These are phyloP conservation scores for Oehlia diaphana DNA, from an alignment of 192 early-diverging fungal genomes.

Conservation along the genomic window DNA sequence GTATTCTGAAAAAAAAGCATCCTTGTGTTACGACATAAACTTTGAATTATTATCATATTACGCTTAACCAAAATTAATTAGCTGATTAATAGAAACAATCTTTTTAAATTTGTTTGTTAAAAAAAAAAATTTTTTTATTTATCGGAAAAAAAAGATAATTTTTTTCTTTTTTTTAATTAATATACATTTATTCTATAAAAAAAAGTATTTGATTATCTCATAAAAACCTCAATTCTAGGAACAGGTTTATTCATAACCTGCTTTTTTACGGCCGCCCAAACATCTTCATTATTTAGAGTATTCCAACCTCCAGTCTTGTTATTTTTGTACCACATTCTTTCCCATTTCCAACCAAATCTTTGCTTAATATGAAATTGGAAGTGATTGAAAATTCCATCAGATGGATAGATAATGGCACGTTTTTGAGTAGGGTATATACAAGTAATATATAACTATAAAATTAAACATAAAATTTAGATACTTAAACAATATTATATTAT, in stretches of 20 bases:
- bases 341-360: constrained; percentile 20
- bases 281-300: background rate
- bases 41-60: too few relatives aligned
- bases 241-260: background rate
- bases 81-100: too few relatives aligned
- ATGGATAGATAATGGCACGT: background rate
- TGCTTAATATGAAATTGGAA: constrained; percentile 1
- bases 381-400: background rate
- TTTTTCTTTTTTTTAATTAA: too few relatives aligned
- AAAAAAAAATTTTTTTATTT: too few relatives aligned
- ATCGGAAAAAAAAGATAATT: too few relatives aligned
- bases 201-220: background rate
- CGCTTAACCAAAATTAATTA: too few relatives aligned
- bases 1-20: too few relatives aligned
- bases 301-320: background rate
- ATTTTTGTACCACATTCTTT: constrained; percentile 18
- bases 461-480: background rate
- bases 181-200: too few relatives aligned
- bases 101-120: too few relatives aligned
- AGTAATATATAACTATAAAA: background rate
- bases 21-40: too few relatives aligned
- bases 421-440: constrained; percentile 7
- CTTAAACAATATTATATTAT: too few relatives aligned
- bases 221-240: constrained; percentile 1
- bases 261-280: background rate